These are phyloP conservation scores for Lyophyllum semitale DNA, from an alignment of 768 basidiomycete genomes.

Conservation along the genomic window DNA sequence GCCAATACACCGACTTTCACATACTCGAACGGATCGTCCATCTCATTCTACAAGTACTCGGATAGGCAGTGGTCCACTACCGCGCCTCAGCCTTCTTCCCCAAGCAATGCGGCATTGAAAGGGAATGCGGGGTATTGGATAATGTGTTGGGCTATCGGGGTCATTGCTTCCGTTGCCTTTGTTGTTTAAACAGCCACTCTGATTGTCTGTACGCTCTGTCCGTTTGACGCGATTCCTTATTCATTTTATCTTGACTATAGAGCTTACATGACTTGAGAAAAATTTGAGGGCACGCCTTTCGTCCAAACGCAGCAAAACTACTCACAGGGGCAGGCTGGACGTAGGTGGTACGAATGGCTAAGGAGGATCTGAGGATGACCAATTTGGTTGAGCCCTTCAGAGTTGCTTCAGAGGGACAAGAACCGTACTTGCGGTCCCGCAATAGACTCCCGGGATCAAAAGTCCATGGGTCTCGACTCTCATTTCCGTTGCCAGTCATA, in stretches of 20 bases:
- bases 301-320: too few species aligned
- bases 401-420: neutral
- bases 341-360: slow-evolving; percentile 13
- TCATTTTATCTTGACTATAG: too few species aligned
- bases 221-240: neutral
- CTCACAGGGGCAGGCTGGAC: slow-evolving; percentile 14
- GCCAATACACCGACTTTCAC: neutral
- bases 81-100: neutral
- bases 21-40: neutral
- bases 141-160: too few species aligned
- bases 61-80: neutral
- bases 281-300: too few species aligned
- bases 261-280: too few species aligned
- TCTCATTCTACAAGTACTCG: neutral
- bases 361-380: neutral
- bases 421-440: slow-evolving; percentile 3
- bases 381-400: too few species aligned
- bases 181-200: neutral
- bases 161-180: too few species aligned
- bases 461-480: slow-evolving; percentile 14
- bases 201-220: too few species aligned
- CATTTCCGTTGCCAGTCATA: slow-evolving; percentile 20
- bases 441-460: slow-evolving; percentile 20
- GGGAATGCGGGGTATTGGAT: too few species aligned
- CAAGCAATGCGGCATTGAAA: too few species aligned